Percentiles rank a stretch among this genome's conserved stretches.
These are phyloP conservation scores for Pseudozyma pruni DNA, from an alignment of 1,284 basidiomycete genomes.

Conservation along the genomic window DNA sequence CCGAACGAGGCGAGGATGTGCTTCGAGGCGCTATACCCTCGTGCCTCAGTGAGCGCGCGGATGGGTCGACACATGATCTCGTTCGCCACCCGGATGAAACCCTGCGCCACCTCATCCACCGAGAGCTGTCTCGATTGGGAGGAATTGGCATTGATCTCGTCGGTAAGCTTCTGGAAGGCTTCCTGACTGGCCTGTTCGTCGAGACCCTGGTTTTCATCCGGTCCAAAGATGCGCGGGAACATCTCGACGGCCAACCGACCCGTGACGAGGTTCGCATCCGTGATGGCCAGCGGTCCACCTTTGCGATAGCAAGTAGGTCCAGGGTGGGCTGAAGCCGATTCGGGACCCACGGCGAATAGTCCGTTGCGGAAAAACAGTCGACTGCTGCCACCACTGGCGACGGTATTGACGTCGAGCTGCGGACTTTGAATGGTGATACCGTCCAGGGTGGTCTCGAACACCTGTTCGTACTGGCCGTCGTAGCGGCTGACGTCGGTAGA, in stretches of 20 bases:
- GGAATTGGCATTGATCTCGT: conserved; percentile 76
- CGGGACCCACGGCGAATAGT: conserved; percentile 64
- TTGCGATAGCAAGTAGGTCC: conserved; percentile 67
- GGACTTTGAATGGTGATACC: conserved; percentile 88
- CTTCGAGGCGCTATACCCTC: conserved; percentile 83
- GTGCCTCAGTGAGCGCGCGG: conserved; percentile 86
- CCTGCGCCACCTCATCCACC: conserved; percentile 88
- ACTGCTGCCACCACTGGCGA: conserved; percentile 63
- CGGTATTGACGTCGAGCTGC: conserved; percentile 72
- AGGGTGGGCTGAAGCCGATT: conserved; percentile 64
- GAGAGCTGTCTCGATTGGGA: conserved; percentile 67
- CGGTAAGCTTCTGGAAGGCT: conserved; percentile 76
- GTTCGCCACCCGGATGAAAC: conserved; percentile 70
- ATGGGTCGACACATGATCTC: conserved; percentile 86
- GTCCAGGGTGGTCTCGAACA: conserved; percentile 90
- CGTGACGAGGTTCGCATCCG: conserved; percentile 66
- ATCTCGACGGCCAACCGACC: conserved; percentile 64
- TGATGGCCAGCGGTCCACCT: conserved; percentile 65
- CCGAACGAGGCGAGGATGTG: conserved; percentile 93
- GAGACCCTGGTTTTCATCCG: conserved; percentile 82
- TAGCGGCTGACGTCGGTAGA: conserved; percentile 86
- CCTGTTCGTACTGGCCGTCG: conserved; percentile 83
- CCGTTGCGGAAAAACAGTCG: conserved; percentile 66
- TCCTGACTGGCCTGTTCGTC: conserved; percentile 73
- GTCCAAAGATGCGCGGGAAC: conserved; percentile 89